Evolutionary conservation across 305 asterid species (phyloP).

Genomic region (Fraxinus baroniana): DNA sequence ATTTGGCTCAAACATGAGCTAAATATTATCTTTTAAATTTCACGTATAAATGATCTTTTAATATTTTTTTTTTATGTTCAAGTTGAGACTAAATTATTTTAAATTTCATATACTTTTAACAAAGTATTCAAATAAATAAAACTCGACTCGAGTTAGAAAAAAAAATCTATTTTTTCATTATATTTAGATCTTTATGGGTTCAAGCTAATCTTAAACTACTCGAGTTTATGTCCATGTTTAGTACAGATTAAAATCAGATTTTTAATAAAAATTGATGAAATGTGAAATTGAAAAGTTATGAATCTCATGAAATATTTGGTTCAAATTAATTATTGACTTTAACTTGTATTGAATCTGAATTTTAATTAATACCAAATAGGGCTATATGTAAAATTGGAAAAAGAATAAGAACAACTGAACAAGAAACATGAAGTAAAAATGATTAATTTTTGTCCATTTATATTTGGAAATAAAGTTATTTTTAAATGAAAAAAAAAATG

Average conservation of each 20-base stretch:
- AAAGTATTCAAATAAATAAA: not conserved
- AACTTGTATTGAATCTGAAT: too few species aligned
- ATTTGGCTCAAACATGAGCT: too few species aligned
- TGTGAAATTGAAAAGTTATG: too few species aligned
- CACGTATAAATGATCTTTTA: too few species aligned
- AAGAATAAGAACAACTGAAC: not conserved
- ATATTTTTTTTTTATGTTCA: not conserved
- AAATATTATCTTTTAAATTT: not conserved
- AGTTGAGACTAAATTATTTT: not conserved
- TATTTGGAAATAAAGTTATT: not conserved
- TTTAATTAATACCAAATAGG: too few species aligned
- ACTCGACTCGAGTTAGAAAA: not conserved
- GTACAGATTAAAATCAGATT: too few species aligned
- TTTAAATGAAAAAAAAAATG: not conserved
- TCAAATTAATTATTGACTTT: too few species aligned
- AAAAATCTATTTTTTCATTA: not conserved
- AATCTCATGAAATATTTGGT: too few species aligned
- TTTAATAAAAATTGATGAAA: too few species aligned
- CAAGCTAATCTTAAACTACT: not conserved
- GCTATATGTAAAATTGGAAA: not conserved
- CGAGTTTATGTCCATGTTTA: too few species aligned
- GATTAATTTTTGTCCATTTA: not conserved
- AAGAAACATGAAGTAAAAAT: not conserved
- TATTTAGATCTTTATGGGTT: not conserved
- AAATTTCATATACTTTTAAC: not conserved